A percentile compares a stretch with the other conserved stretches of the same genome.
Conservation (phyloP, 352 stramenopile species). For the Pythium aristosporum region DNA sequence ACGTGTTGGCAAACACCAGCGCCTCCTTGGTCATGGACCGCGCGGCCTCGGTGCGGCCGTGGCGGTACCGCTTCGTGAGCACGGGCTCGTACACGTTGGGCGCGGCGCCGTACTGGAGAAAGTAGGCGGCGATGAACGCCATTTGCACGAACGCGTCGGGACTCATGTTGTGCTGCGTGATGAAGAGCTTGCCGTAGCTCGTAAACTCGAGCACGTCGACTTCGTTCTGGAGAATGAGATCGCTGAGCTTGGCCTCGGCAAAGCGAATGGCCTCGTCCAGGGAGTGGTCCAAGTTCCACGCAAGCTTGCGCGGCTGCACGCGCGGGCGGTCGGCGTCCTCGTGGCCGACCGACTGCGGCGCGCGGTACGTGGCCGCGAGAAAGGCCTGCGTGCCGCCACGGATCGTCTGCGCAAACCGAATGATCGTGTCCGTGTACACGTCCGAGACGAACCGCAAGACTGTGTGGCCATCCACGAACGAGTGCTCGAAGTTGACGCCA, state of each 20-base stretch:
- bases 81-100: constrained; percentile 95
- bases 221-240: constrained; percentile 93
- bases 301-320: constrained; percentile 88
- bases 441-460: constrained; percentile 89
- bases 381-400: constrained; percentile 78
- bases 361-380: constrained; percentile 72
- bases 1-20: constrained; percentile 88
- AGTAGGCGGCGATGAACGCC: constrained; percentile 94
- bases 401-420: constrained; percentile 93
- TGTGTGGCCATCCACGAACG: constrained; percentile 96
- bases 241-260: constrained; percentile 91
- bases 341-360: constrained; percentile 43
- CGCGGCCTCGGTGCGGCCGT: constrained; percentile 94
- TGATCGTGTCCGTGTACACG: constrained; percentile 91
- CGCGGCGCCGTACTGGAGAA: constrained; percentile 88
- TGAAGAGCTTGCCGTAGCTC: constrained; percentile 89
- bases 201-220: constrained; percentile 94
- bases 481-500: constrained; percentile 98
- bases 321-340: constrained; percentile 40
- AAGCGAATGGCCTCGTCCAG: constrained; percentile 91
- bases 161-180: constrained; percentile 90
- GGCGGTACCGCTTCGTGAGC: constrained; percentile 94
- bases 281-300: constrained; percentile 82
- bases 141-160: constrained; percentile 97
- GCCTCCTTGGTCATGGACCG: constrained; percentile 90